phyloP scores from a whole-genome alignment of 768 basidiomycete genomes.

The Dacryopinax spathularia region DNA sequence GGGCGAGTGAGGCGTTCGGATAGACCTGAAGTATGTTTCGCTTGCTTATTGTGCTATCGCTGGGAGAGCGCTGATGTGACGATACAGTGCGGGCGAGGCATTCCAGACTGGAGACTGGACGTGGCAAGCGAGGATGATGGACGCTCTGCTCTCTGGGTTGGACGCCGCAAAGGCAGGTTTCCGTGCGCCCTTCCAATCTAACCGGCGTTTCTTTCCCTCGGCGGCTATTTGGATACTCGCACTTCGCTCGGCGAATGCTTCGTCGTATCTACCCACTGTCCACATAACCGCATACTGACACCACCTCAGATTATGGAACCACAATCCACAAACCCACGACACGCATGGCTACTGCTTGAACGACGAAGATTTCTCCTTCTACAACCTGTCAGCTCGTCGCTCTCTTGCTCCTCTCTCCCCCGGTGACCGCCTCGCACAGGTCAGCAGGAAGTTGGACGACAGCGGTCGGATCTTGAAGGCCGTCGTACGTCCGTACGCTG shows the following conservation, averaged over 20 bases:
- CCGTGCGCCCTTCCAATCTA: slow-evolving; percentile 57
- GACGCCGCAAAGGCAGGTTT: slow-evolving; percentile 68
- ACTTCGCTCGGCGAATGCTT: no score
- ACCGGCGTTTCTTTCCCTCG: no score
- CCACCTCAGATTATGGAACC: slow-evolving; percentile 83
- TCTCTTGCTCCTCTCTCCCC: slow-evolving; percentile 37
- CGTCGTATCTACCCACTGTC: background rate
- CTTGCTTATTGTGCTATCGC: no score
- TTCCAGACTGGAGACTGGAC: slow-evolving; percentile 57
- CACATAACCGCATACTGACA: background rate
- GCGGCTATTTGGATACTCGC: no score
- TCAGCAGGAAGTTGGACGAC: no score
- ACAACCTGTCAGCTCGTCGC: slow-evolving; percentile 32
- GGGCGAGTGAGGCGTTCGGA: no score
- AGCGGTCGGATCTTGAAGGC: slow-evolving; percentile 65
- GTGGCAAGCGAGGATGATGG: slow-evolving; percentile 88
- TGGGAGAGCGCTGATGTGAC: no score
- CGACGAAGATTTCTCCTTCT: slow-evolving; percentile 95
- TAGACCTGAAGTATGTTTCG: no score
- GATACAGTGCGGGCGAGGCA: slow-evolving; percentile 51
- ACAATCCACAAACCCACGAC: slow-evolving; percentile 79
- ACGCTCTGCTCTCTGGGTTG: slow-evolving; percentile 70
- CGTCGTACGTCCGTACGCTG: slow-evolving; percentile 78
- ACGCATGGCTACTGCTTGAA: slow-evolving; percentile 77
- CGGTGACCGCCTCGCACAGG: no score